These are phyloP conservation scores for Leccinum subgranulosum DNA, from an alignment of 768 basidiomycete genomes.

Conservation along the genomic window DNA sequence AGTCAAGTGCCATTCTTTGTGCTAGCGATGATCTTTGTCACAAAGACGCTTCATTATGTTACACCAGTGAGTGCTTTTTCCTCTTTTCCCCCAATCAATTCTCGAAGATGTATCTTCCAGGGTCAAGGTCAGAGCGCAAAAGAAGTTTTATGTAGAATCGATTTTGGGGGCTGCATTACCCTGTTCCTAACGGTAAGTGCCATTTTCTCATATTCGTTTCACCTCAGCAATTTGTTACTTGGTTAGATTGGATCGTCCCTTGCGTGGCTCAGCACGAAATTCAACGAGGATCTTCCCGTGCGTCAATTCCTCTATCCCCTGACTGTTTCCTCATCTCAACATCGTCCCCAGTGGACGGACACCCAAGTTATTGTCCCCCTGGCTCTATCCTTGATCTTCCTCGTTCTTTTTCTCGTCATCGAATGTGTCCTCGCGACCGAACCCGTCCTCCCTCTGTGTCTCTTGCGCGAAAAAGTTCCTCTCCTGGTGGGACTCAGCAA, in stretches of 20 bases:
- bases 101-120: constrained; percentile 32
- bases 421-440: constrained; percentile 63
- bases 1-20: constrained; percentile 66
- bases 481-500: constrained; percentile 69
- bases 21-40: constrained; percentile 44
- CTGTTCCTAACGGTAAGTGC: constrained; percentile 54
- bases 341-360: constrained; percentile 48
- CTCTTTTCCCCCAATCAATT: not conserved
- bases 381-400: constrained; percentile 40
- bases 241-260: constrained; percentile 56
- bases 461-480: constrained; percentile 66
- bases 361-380: constrained; percentile 50
- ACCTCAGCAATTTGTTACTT: not conserved
- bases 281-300: constrained; percentile 63
- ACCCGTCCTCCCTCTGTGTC: constrained; percentile 64
- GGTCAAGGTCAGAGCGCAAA: constrained; percentile 60
- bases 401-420: constrained; percentile 52
- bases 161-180: constrained; percentile 66
- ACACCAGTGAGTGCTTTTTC: constrained; percentile 49
- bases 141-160: constrained; percentile 74
- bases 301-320: constrained; percentile 7
- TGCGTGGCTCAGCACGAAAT: constrained; percentile 67
- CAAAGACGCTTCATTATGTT: constrained; percentile 57
- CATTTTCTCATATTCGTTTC: not conserved
- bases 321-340: not conserved